phyloP scores from a whole-genome alignment of 345 rosid species.

The Lepidium aucheri region DNA sequence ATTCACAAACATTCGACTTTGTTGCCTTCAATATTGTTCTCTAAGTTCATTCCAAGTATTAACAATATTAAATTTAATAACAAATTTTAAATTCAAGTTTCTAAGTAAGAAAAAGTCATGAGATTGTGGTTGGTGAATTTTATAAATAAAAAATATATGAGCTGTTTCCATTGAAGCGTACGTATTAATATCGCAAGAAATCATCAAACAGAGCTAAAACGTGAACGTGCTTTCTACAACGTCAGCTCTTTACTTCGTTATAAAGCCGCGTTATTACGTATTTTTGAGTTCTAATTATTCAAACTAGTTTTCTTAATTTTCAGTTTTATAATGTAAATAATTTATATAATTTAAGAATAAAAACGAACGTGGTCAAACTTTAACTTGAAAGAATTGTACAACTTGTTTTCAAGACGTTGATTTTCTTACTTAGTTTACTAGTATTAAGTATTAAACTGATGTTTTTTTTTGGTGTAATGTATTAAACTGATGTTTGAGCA shows the following conservation, averaged over 20 bases:
- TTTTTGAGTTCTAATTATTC: neutral
- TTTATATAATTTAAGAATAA: neutral
- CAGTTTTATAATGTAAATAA: neutral
- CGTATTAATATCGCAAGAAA: neutral
- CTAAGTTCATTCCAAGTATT: neutral
- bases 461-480: neutral
- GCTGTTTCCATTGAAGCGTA: neutral
- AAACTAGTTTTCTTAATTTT: neutral
- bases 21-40: neutral
- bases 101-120: slow-evolving; percentile 6
- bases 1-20: neutral
- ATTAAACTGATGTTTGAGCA: neutral
- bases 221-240: slow-evolving; percentile 28
- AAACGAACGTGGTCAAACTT: slow-evolving; percentile 8
- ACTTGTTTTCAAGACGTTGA: neutral
- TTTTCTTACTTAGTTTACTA: neutral
- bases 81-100: neutral
- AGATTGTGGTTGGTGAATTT: slow-evolving; percentile 15
- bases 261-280: slow-evolving; percentile 11
- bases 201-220: neutral
- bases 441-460: no score
- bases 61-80: neutral
- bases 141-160: neutral
- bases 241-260: neutral
- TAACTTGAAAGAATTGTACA: neutral